Conservation (phyloP, 306 rosid genomes). For the Cicer judaicum region DNA sequence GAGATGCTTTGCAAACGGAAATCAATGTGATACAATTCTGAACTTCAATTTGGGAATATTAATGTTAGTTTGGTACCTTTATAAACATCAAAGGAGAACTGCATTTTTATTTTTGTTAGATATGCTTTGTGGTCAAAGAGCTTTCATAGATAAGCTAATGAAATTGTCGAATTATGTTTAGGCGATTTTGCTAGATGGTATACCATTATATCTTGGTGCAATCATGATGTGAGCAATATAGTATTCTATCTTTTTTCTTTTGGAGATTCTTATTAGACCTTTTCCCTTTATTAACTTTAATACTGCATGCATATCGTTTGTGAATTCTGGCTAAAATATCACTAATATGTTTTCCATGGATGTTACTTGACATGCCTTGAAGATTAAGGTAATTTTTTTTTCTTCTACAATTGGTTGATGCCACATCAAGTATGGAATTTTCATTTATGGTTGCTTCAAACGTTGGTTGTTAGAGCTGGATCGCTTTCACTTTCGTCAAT, state of each 20-base stretch:
- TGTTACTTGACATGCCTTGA: constrained; percentile 18
- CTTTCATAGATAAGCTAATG: background rate
- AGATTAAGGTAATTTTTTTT: constrained; percentile 27
- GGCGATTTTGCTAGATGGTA: constrained; percentile 33
- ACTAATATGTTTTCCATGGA: constrained; percentile 7
- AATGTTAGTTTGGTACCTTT: constrained; percentile 30
- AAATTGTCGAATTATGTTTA: background rate
- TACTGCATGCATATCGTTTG: constrained; percentile 3
- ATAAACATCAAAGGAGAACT: constrained; percentile 11
- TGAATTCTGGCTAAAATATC: constrained; percentile 19
- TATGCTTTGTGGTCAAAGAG: constrained; percentile 24
- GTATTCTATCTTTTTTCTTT: background rate
- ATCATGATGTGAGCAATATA: constrained; percentile 3
- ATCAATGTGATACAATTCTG: constrained; percentile 42
- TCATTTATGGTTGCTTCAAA: constrained; percentile 22
- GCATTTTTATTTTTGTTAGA: constrained; percentile 10
- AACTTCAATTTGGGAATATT: constrained; percentile 39
- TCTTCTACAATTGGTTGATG: background rate
- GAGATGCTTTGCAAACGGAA: constrained; percentile 41
- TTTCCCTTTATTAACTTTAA: background rate
- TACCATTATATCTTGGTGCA: constrained; percentile 12
- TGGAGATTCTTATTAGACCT: constrained; percentile 1
- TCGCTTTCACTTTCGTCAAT: background rate
- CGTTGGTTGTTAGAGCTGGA: constrained; percentile 5
- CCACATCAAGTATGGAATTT: constrained; percentile 31